Evolutionary conservation across 2,329 filamentous ascomycete species (phyloP).

Genomic region (Xylariaceae sp.): DNA sequence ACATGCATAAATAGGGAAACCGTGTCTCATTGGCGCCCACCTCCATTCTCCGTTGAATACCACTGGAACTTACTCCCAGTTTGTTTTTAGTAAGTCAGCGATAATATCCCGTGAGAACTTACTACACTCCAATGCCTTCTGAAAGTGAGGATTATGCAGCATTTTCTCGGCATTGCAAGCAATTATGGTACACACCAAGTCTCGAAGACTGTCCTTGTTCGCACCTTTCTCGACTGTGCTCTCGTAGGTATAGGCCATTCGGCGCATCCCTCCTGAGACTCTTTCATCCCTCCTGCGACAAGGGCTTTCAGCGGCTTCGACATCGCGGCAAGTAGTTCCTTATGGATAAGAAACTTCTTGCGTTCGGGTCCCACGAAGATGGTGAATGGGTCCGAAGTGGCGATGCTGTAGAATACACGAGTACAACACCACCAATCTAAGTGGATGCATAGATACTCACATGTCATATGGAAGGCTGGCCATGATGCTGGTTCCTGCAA

Average conservation of each 20-base stretch:
- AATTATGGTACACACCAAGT: not conserved
- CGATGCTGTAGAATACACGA: not conserved
- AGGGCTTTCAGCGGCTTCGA: not conserved
- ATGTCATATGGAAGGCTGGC: too few species aligned
- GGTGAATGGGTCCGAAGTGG: not conserved
- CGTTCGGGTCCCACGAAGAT: not conserved
- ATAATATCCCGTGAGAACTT: not conserved
- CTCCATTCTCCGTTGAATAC: too few species aligned
- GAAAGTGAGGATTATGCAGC: not conserved
- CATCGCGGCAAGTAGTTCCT: not conserved
- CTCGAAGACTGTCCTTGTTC: not conserved
- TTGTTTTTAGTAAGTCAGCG: not conserved
- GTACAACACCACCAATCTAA: too few species aligned
- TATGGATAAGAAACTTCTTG: not conserved
- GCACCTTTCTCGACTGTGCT: not conserved
- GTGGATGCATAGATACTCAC: too few species aligned
- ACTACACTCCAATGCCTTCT: not conserved
- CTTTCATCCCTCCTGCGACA: not conserved
- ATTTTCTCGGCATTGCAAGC: not conserved
- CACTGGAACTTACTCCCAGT: too few species aligned
- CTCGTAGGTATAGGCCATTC: not conserved
- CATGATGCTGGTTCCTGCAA: too few species aligned
- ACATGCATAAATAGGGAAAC: too few species aligned
- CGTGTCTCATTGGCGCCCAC: too few species aligned
- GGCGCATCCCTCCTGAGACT: not conserved